Base-by-base conservation (phyloP, 768 basidiomycete species). In the Tephrocybe sp. region DNA sequence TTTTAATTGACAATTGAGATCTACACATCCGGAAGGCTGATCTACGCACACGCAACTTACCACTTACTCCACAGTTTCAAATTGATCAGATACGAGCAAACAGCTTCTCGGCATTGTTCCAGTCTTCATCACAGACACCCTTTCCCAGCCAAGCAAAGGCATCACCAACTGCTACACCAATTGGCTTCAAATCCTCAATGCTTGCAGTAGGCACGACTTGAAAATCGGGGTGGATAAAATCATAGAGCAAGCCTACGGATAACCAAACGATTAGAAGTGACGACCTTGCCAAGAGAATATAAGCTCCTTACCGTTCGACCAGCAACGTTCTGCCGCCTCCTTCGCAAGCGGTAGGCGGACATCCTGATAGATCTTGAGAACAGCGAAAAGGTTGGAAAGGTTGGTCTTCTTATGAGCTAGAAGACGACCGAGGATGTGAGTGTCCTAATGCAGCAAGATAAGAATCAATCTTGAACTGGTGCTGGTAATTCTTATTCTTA, bases 391-490 rank as follows among this genome's bases (percentile, higher is more conserved):
- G 17, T 56, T 62, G 6, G 39, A 20, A 5, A 22, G 39, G 11
- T 39, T 56, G 10, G 61, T 56, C 41, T 49, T 51, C 0, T 32
- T 14, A 45, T 60, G 49, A 19, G 56, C 46, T 12, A 63, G 45
- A 14, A 63, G 52, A 11, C 52, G 56, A 9, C 61, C 62, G 19
- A 63, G 55, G 12, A 63, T 62, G 41, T 62, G 48, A 31, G 61
- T 61, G 31, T 63, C 62, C 58, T 62, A 19, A 3, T 14, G 12
- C 23, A 40, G 16, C 31, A 36, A 13, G 41, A 45, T 35, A 26
- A 32, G 20, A 9, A 50, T 19, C 9, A 8, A 23, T 12, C 17
- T n/a, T n/a, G n/a, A 33, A 39, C 3, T 7, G 34, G 3, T 13
- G 8, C 12, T 19, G 17, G n/a, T 16, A 6, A 30, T 36, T 10